Evolutionary conservation across 805 yeast species (phyloP), one percentile per base, ranked within the genome.

Genomic region (Candida ascalaphidarum): DNA sequence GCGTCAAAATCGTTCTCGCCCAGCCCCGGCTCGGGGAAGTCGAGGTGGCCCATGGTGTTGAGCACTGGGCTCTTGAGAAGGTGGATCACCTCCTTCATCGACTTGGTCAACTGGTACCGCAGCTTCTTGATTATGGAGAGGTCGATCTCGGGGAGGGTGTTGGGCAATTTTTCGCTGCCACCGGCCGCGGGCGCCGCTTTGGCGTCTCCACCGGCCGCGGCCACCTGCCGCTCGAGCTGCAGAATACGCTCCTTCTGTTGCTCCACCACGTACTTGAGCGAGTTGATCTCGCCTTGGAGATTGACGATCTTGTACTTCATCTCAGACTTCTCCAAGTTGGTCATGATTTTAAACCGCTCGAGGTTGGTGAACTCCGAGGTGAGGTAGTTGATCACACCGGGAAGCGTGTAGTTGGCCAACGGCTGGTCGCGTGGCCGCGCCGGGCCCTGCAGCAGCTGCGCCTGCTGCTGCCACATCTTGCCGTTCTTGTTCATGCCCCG

Each of bases 381-480:
- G 33, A 72, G 50, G 41, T 72, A 72, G 41, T 71, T 72, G 54
- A 72, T 71, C 14, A 72, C 71, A 0, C 79, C 79, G 0, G 79
- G 79, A 11, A 72, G 54, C 3, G 77, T 70, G 35, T 62, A 61
- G 30, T 55, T 52, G 16, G 62, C 57, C 41, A 39, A 36, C n/a
- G 26, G 26, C 12, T 27, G 24, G 5, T 23, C 21, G 12, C 28
- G 28, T 25, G 17, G 28, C 20, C 8, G 6, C 8, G 8, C 18
- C 18, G 6, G 18, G 8, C 8, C 8, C 8, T 17, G 18, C 6
- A 8, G 18, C 18, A 7, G 18, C 18, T 17, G 18, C 8, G 18
- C 18, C 18, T 17, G n/a, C n/a, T n/a, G n/a, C n/a, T n/a, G 18
- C 18, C 18, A 17, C 18, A 17, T 6, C 18, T 6, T 17, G 18